Evolutionary conservation across 768 basidiomycete species (phyloP).

Genomic region (Ramaria sp.): DNA sequence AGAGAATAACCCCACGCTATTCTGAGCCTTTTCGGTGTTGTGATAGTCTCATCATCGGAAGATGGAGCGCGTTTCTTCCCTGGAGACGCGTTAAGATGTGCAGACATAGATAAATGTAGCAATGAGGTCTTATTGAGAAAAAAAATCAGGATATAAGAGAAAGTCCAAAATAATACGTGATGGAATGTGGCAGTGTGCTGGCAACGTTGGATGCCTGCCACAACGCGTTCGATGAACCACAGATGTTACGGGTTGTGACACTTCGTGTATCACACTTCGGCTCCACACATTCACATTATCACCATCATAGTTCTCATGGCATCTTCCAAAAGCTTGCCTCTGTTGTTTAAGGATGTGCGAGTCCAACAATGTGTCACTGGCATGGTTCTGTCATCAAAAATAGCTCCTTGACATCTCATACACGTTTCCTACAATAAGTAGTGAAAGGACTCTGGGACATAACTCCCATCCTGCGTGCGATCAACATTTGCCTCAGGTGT

Average conservation of each 20-base stretch:
- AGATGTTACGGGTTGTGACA: background rate
- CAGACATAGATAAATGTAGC: background rate
- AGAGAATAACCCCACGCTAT: conserved; percentile 30
- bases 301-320: background rate
- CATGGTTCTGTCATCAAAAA: too few relatives aligned
- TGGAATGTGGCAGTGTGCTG: background rate
- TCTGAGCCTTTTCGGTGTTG: conserved; percentile 64
- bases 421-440: too few relatives aligned
- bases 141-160: background rate
- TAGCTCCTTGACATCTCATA: too few relatives aligned
- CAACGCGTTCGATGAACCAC: too few relatives aligned
- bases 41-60: conserved; percentile 33
- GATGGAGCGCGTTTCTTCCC: conserved; percentile 53
- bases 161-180: background rate
- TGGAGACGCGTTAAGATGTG: conserved; percentile 27
- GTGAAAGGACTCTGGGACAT: too few relatives aligned
- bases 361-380: background rate
- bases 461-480: too few relatives aligned
- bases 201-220: too few relatives aligned
- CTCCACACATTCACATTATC: background rate
- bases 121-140: background rate
- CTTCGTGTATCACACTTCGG: background rate
- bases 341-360: background rate
- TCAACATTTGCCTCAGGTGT: too few relatives aligned
- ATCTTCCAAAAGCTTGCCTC: background rate